These are phyloP conservation scores for Cornus florida DNA, from an alignment of 148 eudicot species.

Conservation along the genomic window DNA sequence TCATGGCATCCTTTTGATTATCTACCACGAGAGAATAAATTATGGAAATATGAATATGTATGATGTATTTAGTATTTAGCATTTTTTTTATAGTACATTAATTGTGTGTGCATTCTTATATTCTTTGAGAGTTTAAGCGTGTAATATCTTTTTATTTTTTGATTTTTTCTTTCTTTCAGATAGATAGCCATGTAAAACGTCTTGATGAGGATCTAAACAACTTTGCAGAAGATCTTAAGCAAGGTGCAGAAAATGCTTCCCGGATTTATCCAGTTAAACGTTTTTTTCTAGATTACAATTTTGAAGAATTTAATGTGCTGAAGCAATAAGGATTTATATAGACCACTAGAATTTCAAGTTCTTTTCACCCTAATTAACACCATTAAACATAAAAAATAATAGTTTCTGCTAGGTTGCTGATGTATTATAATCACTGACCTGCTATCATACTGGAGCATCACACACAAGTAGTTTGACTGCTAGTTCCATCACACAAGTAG, in stretches of 20 bases:
- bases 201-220: slow-evolving; percentile 94
- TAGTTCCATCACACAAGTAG: background rate
- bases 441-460: background rate
- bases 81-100: too few relatives aligned
- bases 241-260: slow-evolving; percentile 52
- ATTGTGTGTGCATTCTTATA: background rate
- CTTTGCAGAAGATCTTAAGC: slow-evolving; percentile 96
- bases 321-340: background rate
- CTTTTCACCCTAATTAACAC: too few relatives aligned
- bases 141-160: background rate
- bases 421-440: background rate
- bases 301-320: background rate
- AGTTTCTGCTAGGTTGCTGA: background rate
- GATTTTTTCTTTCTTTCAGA: slow-evolving; percentile 49
- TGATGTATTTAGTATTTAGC: too few relatives aligned
- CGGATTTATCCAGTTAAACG: slow-evolving; percentile 9
- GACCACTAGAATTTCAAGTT: too few relatives aligned
- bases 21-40: background rate
- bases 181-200: slow-evolving; percentile 97
- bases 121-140: background rate
- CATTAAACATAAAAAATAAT: too few relatives aligned
- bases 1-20: background rate
- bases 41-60: background rate
- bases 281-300: background rate
- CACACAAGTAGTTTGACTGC: background rate